phyloP scores from a whole-genome alignment of 805 yeast genomes.

The Kodamaea neixiangensis region DNA sequence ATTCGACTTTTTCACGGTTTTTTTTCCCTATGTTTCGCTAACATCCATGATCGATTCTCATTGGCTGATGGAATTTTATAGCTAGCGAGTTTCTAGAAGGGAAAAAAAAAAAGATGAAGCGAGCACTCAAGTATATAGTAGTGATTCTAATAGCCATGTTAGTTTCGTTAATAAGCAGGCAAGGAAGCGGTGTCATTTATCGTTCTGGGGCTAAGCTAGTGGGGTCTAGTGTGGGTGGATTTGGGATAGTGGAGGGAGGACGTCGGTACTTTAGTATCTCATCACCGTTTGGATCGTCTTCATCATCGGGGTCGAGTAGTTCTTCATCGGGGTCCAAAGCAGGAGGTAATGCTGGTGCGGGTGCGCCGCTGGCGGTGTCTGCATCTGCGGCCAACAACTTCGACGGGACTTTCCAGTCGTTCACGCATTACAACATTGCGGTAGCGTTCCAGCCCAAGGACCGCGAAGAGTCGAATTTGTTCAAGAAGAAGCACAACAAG shows the following conservation, averaged over 20 bases:
- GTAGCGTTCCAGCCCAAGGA: slow-evolving; percentile 78
- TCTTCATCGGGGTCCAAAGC: slow-evolving; percentile 13
- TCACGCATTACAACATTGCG: slow-evolving; percentile 52
- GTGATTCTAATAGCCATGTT: slow-evolving; percentile 22
- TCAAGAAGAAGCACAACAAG: slow-evolving; percentile 30
- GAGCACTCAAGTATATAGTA: slow-evolving; percentile 13
- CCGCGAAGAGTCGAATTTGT: slow-evolving; percentile 51
- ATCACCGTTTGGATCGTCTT: slow-evolving; percentile 16
- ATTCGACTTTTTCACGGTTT: slow-evolving; percentile 6
- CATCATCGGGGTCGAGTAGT: slow-evolving; percentile 21
- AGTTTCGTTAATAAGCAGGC: slow-evolving; percentile 18
- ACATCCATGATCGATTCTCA: not conserved
- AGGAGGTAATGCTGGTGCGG: slow-evolving; percentile 13
- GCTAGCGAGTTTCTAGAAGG: not conserved
- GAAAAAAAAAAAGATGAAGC: slow-evolving; percentile 9
- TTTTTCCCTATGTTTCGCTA: slow-evolving; percentile 4
- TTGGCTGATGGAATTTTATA: slow-evolving; percentile 6
- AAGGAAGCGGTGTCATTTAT: slow-evolving; percentile 1
- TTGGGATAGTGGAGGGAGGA: slow-evolving; percentile 4
- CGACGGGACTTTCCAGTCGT: slow-evolving; percentile 21
- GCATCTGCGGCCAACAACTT: slow-evolving; percentile 22
- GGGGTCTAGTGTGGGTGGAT: not conserved
- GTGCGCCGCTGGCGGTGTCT: slow-evolving; percentile 18
- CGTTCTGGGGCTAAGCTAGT: slow-evolving; percentile 7
- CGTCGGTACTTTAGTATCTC: slow-evolving; percentile 7